phyloP scores from a whole-genome alignment of 768 basidiomycete species.

The Cystobasidium onofrii region DNA sequence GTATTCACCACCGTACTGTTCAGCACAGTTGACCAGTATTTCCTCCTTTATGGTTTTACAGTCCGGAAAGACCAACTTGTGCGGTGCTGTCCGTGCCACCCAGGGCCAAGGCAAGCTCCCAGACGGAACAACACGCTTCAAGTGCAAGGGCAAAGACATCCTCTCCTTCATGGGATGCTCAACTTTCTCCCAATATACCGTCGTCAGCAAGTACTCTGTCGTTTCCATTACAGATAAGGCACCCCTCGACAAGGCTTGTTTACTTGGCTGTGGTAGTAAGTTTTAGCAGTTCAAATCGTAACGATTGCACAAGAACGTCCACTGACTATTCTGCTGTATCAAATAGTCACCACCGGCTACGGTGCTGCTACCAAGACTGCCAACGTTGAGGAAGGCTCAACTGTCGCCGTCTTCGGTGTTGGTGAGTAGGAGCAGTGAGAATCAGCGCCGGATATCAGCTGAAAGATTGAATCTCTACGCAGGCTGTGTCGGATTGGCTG shows the following conservation, averaged over 20 bases:
- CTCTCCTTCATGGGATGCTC: constrained; percentile 98
- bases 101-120: constrained; percentile 86
- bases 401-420: constrained; percentile 89
- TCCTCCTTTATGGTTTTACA: too few relatives aligned
- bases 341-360: constrained; percentile 98
- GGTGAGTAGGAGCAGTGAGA: constrained; percentile 42
- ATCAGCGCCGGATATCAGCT: not conserved
- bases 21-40: not conserved
- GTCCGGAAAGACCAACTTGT: constrained; percentile 85
- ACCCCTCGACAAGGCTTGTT: constrained; percentile 89
- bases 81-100: constrained; percentile 65
- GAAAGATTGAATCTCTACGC: not conserved
- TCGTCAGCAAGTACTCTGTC: constrained; percentile 92
- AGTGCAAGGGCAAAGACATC: constrained; percentile 72
- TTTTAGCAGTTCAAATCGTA: constrained; percentile 16
- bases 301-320: not conserved
- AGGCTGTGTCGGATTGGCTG: constrained; percentile 86
- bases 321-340: constrained; percentile 42
- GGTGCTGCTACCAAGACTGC: constrained; percentile 60
- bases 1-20: too few relatives aligned
- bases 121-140: constrained; percentile 78
- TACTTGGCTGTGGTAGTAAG: constrained; percentile 58
- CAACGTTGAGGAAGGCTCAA: constrained; percentile 59
- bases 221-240: constrained; percentile 79
- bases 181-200: constrained; percentile 97